phyloP scores from a whole-genome alignment of 805 yeast species.

The Huiozyma naganishii region DNA sequence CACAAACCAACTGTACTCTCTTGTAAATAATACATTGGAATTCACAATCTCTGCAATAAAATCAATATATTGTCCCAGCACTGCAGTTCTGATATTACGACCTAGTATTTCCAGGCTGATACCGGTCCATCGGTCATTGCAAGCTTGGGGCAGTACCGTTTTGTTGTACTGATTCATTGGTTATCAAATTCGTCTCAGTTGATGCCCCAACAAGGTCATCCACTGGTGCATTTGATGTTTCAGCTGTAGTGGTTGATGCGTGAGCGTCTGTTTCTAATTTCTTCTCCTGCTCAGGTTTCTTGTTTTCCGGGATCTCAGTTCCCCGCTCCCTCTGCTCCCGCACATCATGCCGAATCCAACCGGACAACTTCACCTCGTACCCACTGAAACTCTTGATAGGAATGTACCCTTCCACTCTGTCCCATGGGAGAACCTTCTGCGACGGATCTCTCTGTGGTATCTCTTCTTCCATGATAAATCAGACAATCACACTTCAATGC shows the following conservation, averaged over 20 bases:
- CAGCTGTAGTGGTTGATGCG: neutral
- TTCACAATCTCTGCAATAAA: no score
- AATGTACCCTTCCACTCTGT: constrained; percentile 8
- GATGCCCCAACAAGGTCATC: no score
- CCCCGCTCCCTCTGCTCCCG: constrained; percentile 1
- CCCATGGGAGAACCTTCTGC: constrained; percentile 13
- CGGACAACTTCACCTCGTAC: constrained; percentile 17
- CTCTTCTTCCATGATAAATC: neutral
- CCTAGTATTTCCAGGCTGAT: no score
- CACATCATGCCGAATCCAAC: constrained; percentile 22
- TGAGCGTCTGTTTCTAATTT: no score
- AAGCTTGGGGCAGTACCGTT: no score
- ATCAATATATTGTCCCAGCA: no score
- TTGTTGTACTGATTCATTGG: no score
- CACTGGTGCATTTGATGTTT: neutral
- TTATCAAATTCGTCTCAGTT: no score
- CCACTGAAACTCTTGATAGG: constrained; percentile 21
- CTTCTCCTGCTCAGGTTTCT: neutral
- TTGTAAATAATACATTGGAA: no score
- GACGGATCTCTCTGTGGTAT: neutral
- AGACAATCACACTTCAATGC: neutral
- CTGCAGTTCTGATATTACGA: no score
- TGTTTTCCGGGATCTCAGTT: neutral
- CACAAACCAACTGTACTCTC: no score
- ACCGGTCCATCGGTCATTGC: no score